Conservation (phyloP, 225 moss, liverwort and hornwort genomes). For the Polytrichum formosum region DNA sequence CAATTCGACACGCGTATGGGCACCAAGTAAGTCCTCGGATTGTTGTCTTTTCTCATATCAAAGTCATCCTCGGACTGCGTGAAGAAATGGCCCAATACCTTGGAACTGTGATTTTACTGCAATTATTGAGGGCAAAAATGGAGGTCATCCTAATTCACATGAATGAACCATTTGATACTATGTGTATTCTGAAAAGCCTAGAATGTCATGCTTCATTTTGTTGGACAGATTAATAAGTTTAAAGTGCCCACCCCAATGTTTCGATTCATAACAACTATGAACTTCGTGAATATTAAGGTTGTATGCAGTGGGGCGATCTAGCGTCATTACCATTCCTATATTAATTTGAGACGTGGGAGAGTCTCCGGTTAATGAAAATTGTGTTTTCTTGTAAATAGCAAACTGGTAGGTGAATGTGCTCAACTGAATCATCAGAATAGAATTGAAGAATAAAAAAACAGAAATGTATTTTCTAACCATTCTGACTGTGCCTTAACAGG, state of each 20-base stretch:
- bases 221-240: too few species aligned
- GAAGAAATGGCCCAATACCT: not conserved
- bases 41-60: not conserved
- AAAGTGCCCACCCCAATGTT: too few species aligned
- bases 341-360: too few species aligned
- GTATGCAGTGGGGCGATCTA: too few species aligned
- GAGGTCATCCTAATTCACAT: not conserved
- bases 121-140: not conserved
- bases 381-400: not conserved
- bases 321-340: too few species aligned
- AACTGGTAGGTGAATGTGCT: not conserved
- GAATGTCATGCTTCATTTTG: too few species aligned
- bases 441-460: not conserved
- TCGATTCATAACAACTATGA: too few species aligned
- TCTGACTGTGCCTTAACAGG: not conserved
- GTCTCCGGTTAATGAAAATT: not conserved
- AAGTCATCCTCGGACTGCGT: not conserved
- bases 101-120: not conserved
- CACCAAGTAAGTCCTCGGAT: conserved; percentile 13
- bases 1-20: conserved; percentile 1
- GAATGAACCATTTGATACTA: not conserved
- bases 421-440: not conserved
- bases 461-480: not conserved
- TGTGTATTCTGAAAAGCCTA: too few species aligned
- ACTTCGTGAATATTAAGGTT: too few species aligned